These are phyloP conservation scores for Keqinozyma sinolaborantium DNA, from an alignment of 1,139 yeast species.

Conservation along the genomic window DNA sequence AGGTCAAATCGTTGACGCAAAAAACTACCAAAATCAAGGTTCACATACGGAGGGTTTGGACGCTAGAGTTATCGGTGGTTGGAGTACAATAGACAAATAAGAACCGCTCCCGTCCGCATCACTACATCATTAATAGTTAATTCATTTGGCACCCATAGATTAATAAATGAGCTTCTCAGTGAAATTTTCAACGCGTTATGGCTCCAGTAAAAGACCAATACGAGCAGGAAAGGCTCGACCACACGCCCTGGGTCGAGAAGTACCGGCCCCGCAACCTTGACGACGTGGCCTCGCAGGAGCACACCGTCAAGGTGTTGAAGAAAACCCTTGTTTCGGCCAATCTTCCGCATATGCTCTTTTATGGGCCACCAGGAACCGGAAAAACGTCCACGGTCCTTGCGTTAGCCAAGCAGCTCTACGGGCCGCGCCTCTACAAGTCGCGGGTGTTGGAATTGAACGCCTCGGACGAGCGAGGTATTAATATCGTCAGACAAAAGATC, in stretches of 20 bases:
- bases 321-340: constrained; percentile 77
- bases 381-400: constrained; percentile 92
- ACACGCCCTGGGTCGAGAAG: constrained; percentile 79
- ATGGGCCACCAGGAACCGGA: constrained; percentile 98
- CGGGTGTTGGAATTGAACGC: constrained; percentile 92
- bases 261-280: constrained; percentile 79
- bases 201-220: constrained; percentile 24
- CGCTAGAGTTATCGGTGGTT: constrained; percentile 65
- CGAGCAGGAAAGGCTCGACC: constrained; percentile 42
- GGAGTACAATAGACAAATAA: constrained; percentile 51
- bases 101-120: background rate
- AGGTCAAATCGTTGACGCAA: constrained; percentile 14
- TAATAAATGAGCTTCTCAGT: background rate
- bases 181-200: no score
- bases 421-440: constrained; percentile 61
- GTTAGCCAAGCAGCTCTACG: constrained; percentile 79
- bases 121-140: background rate
- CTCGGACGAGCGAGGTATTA: constrained; percentile 93
- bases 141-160: background rate
- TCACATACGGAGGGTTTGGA: constrained; percentile 82
- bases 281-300: constrained; percentile 90
- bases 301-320: constrained; percentile 81
- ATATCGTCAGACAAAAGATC: constrained; percentile 88
- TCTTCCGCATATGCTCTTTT: constrained; percentile 91
- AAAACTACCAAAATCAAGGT: constrained; percentile 41